A percentile compares a stretch with the other conserved stretches of the same genome.
phyloP scores from a whole-genome alignment of 208 protist species.

The Eutreptiella sp. region DNA sequence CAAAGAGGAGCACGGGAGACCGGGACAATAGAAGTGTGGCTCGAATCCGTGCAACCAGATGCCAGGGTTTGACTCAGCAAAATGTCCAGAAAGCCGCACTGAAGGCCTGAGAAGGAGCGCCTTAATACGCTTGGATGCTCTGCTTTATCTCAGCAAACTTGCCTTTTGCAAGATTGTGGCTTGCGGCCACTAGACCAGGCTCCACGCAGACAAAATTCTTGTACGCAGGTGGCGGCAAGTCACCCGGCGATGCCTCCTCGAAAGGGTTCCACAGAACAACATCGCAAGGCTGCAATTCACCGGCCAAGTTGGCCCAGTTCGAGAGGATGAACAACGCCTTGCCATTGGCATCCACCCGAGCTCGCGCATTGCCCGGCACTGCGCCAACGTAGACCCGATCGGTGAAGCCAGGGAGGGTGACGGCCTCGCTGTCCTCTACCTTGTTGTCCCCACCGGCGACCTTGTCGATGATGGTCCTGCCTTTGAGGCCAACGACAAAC shows the following conservation, averaged over 20 bases:
- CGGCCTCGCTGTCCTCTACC: conserved; percentile 21
- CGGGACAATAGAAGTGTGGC: too few relatives aligned
- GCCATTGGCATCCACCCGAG: conserved; percentile 17
- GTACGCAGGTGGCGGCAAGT: conserved; percentile 66
- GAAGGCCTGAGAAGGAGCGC: too few relatives aligned
- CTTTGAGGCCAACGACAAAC: conserved; percentile 57
- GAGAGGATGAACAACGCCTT: conserved; percentile 34
- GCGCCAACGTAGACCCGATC: conserved; percentile 66
- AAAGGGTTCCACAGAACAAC: conserved; percentile 77
- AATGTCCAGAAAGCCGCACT: too few relatives aligned
- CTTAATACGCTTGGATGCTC: too few relatives aligned
- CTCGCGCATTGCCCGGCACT: conserved; percentile 27
- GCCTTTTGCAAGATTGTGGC: too few relatives aligned
- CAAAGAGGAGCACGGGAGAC: too few relatives aligned
- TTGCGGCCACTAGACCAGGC: too few relatives aligned
- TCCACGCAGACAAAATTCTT: conserved; percentile 73
- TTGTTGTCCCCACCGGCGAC: conserved; percentile 17
- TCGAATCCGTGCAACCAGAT: too few relatives aligned
- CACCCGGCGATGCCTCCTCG: conserved; percentile 55
- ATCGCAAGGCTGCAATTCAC: too few relatives aligned
- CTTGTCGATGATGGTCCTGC: conserved; percentile 60
- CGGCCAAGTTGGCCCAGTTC: conserved; percentile 46
- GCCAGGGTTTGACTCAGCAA: too few relatives aligned
- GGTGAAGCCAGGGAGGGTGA: conserved; percentile 44
- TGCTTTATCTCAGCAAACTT: too few relatives aligned